phyloP scores from a whole-genome alignment of 1,284 basidiomycete species.

The Flammula alnicola region DNA sequence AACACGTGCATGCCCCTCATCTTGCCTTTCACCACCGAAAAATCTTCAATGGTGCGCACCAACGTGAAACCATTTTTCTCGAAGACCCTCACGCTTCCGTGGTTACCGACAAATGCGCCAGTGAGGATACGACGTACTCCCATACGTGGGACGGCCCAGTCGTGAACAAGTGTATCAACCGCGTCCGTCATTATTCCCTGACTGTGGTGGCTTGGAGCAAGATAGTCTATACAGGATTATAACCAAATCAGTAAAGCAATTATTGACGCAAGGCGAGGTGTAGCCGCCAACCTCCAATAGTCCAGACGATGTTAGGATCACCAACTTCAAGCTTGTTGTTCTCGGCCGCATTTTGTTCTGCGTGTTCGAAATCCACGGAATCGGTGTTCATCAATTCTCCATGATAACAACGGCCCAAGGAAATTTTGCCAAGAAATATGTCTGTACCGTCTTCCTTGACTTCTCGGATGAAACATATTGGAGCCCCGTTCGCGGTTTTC shows the following conservation, averaged over 20 bases:
- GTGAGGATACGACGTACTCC: constrained; percentile 48
- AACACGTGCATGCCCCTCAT: constrained; percentile 34
- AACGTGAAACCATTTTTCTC: constrained; percentile 66
- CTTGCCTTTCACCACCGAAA: constrained; percentile 36
- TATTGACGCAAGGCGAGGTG: not conserved
- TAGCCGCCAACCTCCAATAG: constrained; percentile 47
- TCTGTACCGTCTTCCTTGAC: constrained; percentile 52
- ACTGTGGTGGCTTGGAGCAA: constrained; percentile 63
- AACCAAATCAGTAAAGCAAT: not conserved
- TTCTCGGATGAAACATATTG: constrained; percentile 50
- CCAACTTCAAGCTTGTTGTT: constrained; percentile 45
- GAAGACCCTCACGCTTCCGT: constrained; percentile 62
- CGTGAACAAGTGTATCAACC: constrained; percentile 50
- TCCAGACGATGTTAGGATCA: constrained; percentile 56
- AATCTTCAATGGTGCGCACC: constrained; percentile 44
- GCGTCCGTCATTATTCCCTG: constrained; percentile 72
- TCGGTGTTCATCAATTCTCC: constrained; percentile 36
- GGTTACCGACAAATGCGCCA: constrained; percentile 54
- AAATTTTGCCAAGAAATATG: constrained; percentile 49
- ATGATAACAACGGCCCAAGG: constrained; percentile 39
- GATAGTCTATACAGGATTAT: constrained; percentile 47
- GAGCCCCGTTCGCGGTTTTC: constrained; percentile 42
- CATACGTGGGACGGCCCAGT: constrained; percentile 70
- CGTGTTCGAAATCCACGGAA: constrained; percentile 32
- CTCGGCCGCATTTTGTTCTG: constrained; percentile 32